Base-by-base conservation (phyloP, 257 asterid species). In the Echites panduratus region DNA sequence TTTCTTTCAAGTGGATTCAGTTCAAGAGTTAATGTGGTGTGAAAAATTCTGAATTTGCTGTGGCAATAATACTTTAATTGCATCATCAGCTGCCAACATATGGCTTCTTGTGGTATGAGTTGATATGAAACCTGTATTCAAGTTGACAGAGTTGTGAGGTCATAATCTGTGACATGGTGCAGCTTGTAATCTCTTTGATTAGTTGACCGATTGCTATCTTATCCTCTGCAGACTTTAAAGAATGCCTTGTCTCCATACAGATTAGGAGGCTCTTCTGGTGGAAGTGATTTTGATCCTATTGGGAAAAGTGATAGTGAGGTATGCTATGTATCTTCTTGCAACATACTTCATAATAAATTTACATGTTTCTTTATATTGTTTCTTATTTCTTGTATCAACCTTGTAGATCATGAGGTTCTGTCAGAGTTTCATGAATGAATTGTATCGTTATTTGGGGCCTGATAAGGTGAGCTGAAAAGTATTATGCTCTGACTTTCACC, bases 191-290 rank as follows among this genome's bases (percentile, higher is more conserved):
- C 24, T 41, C 69, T 49, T 50, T 38, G 63, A 52, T 50, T 77
- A 58, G 78, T 70, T 81, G 70, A 80, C 61, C 41, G 59, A 19
- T 72, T 45, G 43, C 77, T 78, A 72, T 68, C 65, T 78, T 75
- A 73, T 85, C 72, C 74, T 72, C 68, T 82, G 81, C 93, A 94
- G 99, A 89, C 90, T 61, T 85, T 94, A 70, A 94, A 88, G 86
- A 91, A 94, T 85, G 99, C 99, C 10, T 83, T 94, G 81, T 94
- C 98, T 81, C 99, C 99, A 11, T 94, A 89, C 87, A 87, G 95
- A 74, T 90, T 94, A 66, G 99, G 99, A 67, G 99, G 99, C 85
- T 87, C 99, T 71, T 91, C 97, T 26, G 99, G 99, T 74, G 99
- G 99, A 79, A 88, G 96, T 81, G 99, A 94, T 85, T 94, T 94